phyloP scores from a whole-genome alignment of 1,139 yeast species.

The Scheffersomyces illinoinensis region DNA sequence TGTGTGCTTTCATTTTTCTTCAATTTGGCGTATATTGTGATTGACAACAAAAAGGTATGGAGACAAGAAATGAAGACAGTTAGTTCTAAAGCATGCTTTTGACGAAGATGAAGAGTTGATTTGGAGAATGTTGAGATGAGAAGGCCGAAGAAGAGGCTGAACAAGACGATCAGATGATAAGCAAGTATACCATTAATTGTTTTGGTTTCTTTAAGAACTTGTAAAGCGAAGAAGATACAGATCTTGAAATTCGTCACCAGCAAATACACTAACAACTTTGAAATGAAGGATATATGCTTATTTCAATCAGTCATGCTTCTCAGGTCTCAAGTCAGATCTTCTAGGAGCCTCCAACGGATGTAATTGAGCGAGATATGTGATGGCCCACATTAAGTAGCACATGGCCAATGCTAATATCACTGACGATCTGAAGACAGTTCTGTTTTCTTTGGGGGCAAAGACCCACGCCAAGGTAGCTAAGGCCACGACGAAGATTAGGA shows the following conservation, averaged over 20 bases:
- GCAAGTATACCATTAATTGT: background rate
- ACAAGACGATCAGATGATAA: background rate
- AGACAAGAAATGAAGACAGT: background rate
- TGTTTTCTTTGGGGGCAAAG: slow-evolving; percentile 60
- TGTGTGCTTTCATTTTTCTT: background rate
- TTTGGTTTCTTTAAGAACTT: background rate
- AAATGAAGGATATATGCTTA: background rate
- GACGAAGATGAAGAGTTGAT: background rate
- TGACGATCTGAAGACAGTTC: slow-evolving; percentile 87
- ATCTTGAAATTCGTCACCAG: background rate
- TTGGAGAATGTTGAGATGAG: background rate
- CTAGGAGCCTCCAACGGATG: slow-evolving; percentile 84
- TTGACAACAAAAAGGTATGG: background rate
- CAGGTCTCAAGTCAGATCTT: slow-evolving; percentile 81
- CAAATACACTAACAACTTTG: background rate
- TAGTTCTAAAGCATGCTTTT: background rate
- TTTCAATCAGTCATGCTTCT: slow-evolving; percentile 16
- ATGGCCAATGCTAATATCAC: slow-evolving; percentile 77
- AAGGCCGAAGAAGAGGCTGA: background rate
- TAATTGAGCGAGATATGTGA: slow-evolving; percentile 75
- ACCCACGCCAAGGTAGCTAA: slow-evolving; percentile 65
- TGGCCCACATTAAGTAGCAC: slow-evolving; percentile 96
- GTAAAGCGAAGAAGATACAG: background rate
- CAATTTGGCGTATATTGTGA: background rate
- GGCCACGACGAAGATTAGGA: slow-evolving; percentile 59